These are phyloP conservation scores for Coemansia sp. DNA, from an alignment of 192 early-diverging fungal species.

Conservation along the genomic window DNA sequence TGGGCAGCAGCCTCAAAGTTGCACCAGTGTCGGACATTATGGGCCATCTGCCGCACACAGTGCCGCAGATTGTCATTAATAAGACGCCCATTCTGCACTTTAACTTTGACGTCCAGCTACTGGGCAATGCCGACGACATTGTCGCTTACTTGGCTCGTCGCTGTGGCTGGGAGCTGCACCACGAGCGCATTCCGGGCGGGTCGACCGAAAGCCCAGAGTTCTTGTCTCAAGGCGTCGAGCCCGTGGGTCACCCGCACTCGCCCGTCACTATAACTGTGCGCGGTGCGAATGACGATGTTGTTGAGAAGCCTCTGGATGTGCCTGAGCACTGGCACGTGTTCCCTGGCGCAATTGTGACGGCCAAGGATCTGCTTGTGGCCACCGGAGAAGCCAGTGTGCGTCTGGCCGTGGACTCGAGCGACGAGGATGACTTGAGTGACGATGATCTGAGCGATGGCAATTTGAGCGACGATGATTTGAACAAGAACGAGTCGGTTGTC, in stretches of 20 bases:
- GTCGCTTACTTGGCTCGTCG: slow-evolving; percentile 71
- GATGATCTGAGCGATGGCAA: background rate
- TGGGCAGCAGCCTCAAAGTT: slow-evolving; percentile 94
- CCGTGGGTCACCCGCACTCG: slow-evolving; percentile 7
- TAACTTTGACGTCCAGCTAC: slow-evolving; percentile 85
- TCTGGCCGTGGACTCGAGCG: slow-evolving; percentile 34
- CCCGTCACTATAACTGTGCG: slow-evolving; percentile 5
- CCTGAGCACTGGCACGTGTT: slow-evolving; percentile 52
- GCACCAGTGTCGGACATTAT: slow-evolving; percentile 91
- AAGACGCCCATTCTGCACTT: slow-evolving; percentile 80
- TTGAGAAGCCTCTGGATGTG: slow-evolving; percentile 14
- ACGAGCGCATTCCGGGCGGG: slow-evolving; percentile 64
- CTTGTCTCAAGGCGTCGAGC: background rate
- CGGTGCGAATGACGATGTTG: background rate
- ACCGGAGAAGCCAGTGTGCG: slow-evolving; percentile 32
- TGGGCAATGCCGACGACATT: slow-evolving; percentile 84
- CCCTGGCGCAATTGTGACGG: slow-evolving; percentile 35
- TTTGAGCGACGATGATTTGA: background rate
- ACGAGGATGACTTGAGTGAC: slow-evolving; percentile 23
- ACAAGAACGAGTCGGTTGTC: background rate
- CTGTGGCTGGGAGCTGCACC: slow-evolving; percentile 74
- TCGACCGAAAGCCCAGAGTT: slow-evolving; percentile 49
- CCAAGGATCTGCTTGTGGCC: slow-evolving; percentile 40
- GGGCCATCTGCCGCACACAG: slow-evolving; percentile 72
- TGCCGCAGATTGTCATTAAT: slow-evolving; percentile 94